These are phyloP conservation scores for Trichomonas vaginalis DNA, from an alignment of 208 protist species.

Conservation along the genomic window DNA sequence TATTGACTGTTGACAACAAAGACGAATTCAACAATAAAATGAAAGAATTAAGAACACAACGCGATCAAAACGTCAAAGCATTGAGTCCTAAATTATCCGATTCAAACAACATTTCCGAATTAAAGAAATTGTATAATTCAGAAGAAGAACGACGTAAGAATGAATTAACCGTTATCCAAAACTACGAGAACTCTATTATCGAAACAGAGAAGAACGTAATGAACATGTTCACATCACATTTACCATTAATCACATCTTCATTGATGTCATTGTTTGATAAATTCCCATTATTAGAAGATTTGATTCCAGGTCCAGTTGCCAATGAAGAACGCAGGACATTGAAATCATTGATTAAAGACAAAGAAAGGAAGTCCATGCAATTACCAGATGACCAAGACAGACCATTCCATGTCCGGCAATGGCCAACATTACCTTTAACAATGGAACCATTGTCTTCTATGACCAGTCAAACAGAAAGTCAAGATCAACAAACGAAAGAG, in stretches of 20 bases:
- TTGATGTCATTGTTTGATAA: neutral
- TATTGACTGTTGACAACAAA: neutral
- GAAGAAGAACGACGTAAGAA: neutral
- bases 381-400: neutral
- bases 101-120: neutral
- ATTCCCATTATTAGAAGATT: neutral
- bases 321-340: neutral
- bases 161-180: neutral
- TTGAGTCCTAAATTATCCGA: neutral
- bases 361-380: neutral
- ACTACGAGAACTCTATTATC: neutral
- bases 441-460: neutral
- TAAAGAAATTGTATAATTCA: neutral
- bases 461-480: neutral
- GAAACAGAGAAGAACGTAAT: neutral
- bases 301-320: neutral
- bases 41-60: neutral
- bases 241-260: neutral
- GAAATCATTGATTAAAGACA: neutral
- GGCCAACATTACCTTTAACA: neutral
- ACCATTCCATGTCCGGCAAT: neutral
- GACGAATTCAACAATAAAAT: neutral
- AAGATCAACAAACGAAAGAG: neutral
- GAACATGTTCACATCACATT: neutral
- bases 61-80: neutral